Base-by-base conservation (phyloP, 805 yeast genomes). In the Starmerella lactis-condensi region DNA sequence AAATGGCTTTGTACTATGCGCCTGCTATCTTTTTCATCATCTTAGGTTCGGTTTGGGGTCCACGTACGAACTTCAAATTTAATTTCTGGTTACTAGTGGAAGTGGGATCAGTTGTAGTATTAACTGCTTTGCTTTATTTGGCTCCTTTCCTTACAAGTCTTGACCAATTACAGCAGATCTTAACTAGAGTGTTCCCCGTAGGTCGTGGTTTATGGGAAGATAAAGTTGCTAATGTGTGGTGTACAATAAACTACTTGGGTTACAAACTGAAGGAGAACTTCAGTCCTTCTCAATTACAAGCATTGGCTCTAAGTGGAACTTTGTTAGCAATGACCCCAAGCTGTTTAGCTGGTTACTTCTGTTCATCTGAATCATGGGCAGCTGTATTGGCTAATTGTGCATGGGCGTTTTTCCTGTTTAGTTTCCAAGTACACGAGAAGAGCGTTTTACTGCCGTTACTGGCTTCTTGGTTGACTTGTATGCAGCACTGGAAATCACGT, bases 221-320 rank as follows among this genome's bases (percentile, higher is more conserved):
- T 50, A 89, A 89, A 51, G 96, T 89, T 11, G 93, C 93, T 24
- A 89, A 83, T 49, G 75, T 89, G 46, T 89, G 99, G 99, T 83
- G 96, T 53, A 74, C 93, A n/a, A 60, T 82, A 1, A 89, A 89
- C 51, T 39, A 37, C 32, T 60, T 75, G 1, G 39, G 81, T 8
- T 51, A 83, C 48, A 85, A 85, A 50, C 74, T 79, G 47, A 70
- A 67, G 40, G 44, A 54, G 4, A 30, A 62, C 0, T 74, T 76
- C 45, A 50, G 68, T 2, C 60, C 62, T 12, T 54, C 58, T 10
- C 67, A 75, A 43, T 59, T 89, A 27, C 77, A 78, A 37, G 46
- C 58, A 18, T 53, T 76, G 38, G 58, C 58, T 12, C 39, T 58
- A 30, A 33, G 38, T 1, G 48, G 57, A 8, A 59, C 64, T 0